Percentiles rank a stretch among this genome's conserved stretches.
Conservation (phyloP, 2,329 filamentous ascomycete genomes). For the Dactylellina cionopaga region DNA sequence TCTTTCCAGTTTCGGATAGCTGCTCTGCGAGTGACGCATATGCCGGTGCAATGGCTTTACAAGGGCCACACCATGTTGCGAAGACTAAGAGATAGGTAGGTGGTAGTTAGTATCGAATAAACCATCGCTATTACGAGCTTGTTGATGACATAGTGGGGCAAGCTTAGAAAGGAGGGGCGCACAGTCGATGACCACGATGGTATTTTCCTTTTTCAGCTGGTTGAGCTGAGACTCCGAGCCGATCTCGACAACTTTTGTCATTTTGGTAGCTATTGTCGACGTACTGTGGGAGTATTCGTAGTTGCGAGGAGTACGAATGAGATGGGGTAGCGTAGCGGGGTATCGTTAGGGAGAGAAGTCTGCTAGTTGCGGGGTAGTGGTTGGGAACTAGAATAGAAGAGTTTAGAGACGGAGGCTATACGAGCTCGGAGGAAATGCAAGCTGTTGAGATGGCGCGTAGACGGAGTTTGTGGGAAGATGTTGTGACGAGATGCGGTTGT, state of each 20-base stretch:
- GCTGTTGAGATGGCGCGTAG: background rate
- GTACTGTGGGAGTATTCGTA: background rate
- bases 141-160: background rate
- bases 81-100: slow-evolving; percentile 71
- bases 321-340: slow-evolving; percentile 1
- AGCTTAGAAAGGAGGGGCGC: slow-evolving; percentile 65
- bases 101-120: slow-evolving; percentile 54
- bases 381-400: too few relatives aligned
- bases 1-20: slow-evolving; percentile 75
- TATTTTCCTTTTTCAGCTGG: slow-evolving; percentile 74
- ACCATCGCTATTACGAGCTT: background rate
- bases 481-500: background rate
- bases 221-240: slow-evolving; percentile 74
- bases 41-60: slow-evolving; percentile 82
- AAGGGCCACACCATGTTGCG: slow-evolving; percentile 85
- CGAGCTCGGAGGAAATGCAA: background rate
- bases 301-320: background rate
- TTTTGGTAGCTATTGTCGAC: slow-evolving; percentile 1
- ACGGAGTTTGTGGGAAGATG: slow-evolving; percentile 2
- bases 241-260: slow-evolving; percentile 62
- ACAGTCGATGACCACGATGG: slow-evolving; percentile 90
- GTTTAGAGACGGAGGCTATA: background rate
- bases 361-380: background rate
- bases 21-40: slow-evolving; percentile 79
- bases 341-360: background rate